These are phyloP conservation scores for Pseudogymnoascus sp. DNA, from an alignment of 2,329 filamentous ascomycete species.

Conservation along the genomic window DNA sequence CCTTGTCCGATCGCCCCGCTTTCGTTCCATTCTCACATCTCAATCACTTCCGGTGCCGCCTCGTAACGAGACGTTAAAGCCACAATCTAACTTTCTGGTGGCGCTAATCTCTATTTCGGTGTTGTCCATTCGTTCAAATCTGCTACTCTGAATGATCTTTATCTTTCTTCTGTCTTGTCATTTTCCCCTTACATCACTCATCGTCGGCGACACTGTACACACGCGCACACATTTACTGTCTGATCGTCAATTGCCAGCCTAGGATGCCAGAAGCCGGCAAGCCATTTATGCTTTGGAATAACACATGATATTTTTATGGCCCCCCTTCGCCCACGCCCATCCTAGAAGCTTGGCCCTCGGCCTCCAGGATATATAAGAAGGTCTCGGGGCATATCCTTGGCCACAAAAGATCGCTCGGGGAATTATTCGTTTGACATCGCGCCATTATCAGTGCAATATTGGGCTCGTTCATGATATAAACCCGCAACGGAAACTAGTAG, in stretches of 20 bases:
- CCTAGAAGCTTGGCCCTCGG: neutral
- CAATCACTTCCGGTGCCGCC: neutral
- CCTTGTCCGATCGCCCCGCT: slow-evolving; percentile 2
- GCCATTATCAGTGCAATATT: neutral
- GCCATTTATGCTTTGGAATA: neutral
- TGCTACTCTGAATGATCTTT: neutral
- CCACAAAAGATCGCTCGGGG: neutral
- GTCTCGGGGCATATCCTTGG: neutral
- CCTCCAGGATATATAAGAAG: neutral
- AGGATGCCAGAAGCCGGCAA: neutral
- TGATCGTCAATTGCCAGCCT: neutral
- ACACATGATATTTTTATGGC: slow-evolving; percentile 5
- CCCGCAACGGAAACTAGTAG: neutral
- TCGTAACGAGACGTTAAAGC: neutral
- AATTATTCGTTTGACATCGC: neutral
- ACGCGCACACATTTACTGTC: neutral
- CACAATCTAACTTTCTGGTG: neutral
- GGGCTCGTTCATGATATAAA: neutral
- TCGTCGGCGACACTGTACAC: neutral
- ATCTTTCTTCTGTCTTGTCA: neutral
- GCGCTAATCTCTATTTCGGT: slow-evolving; percentile 2
- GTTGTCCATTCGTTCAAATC: neutral
- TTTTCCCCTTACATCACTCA: neutral
- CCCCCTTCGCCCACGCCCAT: neutral
- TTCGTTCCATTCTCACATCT: slow-evolving; percentile 9